Conservation (phyloP, 2,329 filamentous ascomycete species). For the Pseudocercospora cruenta region DNA sequence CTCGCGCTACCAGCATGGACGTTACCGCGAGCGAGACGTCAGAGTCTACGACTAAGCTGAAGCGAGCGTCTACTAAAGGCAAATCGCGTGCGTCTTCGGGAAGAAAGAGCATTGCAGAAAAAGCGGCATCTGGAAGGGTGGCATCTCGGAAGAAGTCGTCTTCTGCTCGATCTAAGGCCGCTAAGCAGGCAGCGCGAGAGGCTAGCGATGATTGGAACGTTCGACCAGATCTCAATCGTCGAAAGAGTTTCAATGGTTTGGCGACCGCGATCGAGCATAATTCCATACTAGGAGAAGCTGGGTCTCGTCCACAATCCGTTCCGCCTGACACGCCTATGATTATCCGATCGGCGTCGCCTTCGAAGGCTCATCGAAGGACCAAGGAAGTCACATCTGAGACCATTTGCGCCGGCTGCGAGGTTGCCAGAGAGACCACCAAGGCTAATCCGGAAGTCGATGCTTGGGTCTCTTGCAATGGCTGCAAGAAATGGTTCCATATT, state of each 20-base stretch:
- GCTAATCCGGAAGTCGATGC: conserved; percentile 56
- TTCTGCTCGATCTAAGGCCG: conserved; percentile 37
- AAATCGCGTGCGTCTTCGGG: conserved; percentile 48
- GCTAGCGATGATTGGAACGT: conserved; percentile 14
- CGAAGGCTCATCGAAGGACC: conserved; percentile 33
- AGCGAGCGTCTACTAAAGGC: conserved; percentile 50
- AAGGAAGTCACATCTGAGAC: conserved; percentile 44
- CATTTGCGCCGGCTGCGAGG: conserved; percentile 61
- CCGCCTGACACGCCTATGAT: conserved; percentile 35
- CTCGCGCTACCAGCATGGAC: conserved; percentile 32
- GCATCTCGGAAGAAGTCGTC: conserved; percentile 39
- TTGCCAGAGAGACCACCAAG: conserved; percentile 55
- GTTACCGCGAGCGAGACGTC: conserved; percentile 29
- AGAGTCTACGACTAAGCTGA: conserved; percentile 25
- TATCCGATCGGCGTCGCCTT: conserved; percentile 28
- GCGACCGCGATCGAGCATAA: neutral
- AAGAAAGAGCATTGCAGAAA: conserved; percentile 42
- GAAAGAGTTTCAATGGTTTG: conserved; percentile 34
- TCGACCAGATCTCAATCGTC: conserved; percentile 21
- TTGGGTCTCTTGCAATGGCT: conserved; percentile 71
- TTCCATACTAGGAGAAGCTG: neutral
- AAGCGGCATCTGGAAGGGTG: conserved; percentile 35
- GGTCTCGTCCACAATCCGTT: conserved; percentile 32
- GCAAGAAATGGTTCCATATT: conserved; percentile 70
- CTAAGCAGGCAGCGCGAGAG: conserved; percentile 22